Base-by-base conservation (phyloP, 1,284 basidiomycete genomes). In the Grifola frondosa region DNA sequence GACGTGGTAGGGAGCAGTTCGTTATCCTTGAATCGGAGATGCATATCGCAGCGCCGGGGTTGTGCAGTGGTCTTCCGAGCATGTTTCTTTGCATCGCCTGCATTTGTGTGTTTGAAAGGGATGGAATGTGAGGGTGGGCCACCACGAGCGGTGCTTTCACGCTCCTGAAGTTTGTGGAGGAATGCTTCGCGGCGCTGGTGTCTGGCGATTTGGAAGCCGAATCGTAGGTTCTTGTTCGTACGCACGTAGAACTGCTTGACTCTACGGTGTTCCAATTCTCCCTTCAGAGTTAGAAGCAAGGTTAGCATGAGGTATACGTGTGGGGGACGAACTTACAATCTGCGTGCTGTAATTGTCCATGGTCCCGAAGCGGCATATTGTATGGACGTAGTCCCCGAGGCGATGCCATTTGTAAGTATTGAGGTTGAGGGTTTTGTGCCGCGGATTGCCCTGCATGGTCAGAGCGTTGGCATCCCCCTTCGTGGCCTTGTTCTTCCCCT, bases 131-230 rank as follows among this genome's bases (percentile, higher is more conserved):
- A n/a, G n/a, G n/a, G n/a, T n/a, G n/a, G n/a, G n/a, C n/a, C n/a
- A n/a, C n/a, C n/a, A n/a, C n/a, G n/a, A n/a, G n/a, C n/a, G n/a
- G n/a, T n/a, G n/a, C n/a, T n/a, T n/a, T n/a, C n/a, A n/a, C n/a
- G n/a, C n/a, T n/a, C n/a, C n/a, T n/a, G n/a, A n/a, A n/a, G n/a
- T n/a, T n/a, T n/a, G n/a, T n/a, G n/a, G n/a, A n/a, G n/a, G n/a
- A n/a, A n/a, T n/a, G n/a, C n/a, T n/a, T n/a, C n/a, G 2, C 34
- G 38, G 6, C 41, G 44, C 9, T 37, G 25, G 6, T 44, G 37
- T 0, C 30, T 30, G 1, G 44, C 44, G 2, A 36, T 36, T 17
- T 36, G 34, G 13, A 13, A 16, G 5, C 20, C 34, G 15, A 36
- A 36, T 16, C n/a, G 16, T 1, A 2, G 5, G 11, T 4, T 36